phyloP scores from a whole-genome alignment of 805 yeast species.

The Nakazawaea ishiwadae region DNA sequence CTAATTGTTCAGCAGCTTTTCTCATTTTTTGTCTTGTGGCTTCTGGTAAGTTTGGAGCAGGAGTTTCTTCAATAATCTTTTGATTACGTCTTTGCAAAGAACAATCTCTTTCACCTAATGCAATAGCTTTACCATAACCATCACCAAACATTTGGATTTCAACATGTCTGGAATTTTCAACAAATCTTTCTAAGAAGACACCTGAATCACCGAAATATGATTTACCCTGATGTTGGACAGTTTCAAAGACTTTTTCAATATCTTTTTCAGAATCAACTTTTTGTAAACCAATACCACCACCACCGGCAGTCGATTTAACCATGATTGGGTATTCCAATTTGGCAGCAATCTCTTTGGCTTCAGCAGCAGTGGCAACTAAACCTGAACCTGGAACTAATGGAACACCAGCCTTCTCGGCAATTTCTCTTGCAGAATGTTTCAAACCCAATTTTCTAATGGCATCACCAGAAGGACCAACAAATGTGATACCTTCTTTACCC shows the following conservation, averaged over 20 bases:
- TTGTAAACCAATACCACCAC: constrained; percentile 98
- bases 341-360: constrained; percentile 73
- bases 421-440: constrained; percentile 94
- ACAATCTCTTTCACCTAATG: constrained; percentile 96
- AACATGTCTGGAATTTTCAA: constrained; percentile 92
- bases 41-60: constrained; percentile 91
- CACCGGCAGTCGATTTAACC: constrained; percentile 98
- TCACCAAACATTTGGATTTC: constrained; percentile 97
- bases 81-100: constrained; percentile 97
- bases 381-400: constrained; percentile 98
- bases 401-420: constrained; percentile 87
- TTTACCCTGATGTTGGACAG: constrained; percentile 91
- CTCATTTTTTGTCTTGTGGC: constrained; percentile 71
- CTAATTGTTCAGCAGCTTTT: constrained; percentile 80
- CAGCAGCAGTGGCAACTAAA: constrained; percentile 62
- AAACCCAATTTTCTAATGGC: constrained; percentile 88
- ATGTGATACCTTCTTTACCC: constrained; percentile 74
- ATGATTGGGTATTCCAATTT: constrained; percentile 82
- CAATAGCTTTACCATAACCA: constrained; percentile 88
- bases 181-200: constrained; percentile 91
- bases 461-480: constrained; percentile 96
- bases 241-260: constrained; percentile 76
- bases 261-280: constrained; percentile 83
- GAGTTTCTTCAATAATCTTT: constrained; percentile 94
- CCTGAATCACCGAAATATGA: constrained; percentile 94